These are phyloP conservation scores for Cicer pinnatifidum DNA, from an alignment of 306 rosid genomes.

Conservation along the genomic window DNA sequence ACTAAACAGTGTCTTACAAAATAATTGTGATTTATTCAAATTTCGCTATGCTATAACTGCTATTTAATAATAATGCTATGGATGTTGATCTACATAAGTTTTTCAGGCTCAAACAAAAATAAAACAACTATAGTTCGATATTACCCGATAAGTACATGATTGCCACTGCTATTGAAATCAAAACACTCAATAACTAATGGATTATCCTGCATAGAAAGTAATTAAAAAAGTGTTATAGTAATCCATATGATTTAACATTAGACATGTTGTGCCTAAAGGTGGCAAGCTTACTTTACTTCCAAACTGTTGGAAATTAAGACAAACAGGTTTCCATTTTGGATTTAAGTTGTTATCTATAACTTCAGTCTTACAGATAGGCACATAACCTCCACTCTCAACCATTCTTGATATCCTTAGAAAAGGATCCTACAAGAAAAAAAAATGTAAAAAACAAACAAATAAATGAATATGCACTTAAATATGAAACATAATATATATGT, in stretches of 20 bases:
- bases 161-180: conserved; percentile 82
- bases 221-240: neutral
- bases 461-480: neutral
- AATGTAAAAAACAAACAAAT: neutral
- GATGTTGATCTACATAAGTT: neutral
- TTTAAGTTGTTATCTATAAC: conserved; percentile 68
- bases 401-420: conserved; percentile 77
- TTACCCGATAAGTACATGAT: conserved; percentile 83
- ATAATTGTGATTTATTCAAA: no score
- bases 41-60: no score
- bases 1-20: no score
- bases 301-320: conserved; percentile 66
- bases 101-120: neutral
- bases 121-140: neutral
- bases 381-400: conserved; percentile 72
- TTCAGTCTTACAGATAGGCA: conserved; percentile 94
- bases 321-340: conserved; percentile 81
- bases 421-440: conserved; percentile 68
- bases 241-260: conserved; percentile 11
- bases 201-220: conserved; percentile 61
- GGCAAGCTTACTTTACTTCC: conserved; percentile 72
- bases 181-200: conserved; percentile 85
- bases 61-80: no score
- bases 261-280: conserved; percentile 12
- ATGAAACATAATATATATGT: neutral